These are phyloP conservation scores for Datura wrightii DNA, from an alignment of 257 asterid species.

Conservation along the genomic window DNA sequence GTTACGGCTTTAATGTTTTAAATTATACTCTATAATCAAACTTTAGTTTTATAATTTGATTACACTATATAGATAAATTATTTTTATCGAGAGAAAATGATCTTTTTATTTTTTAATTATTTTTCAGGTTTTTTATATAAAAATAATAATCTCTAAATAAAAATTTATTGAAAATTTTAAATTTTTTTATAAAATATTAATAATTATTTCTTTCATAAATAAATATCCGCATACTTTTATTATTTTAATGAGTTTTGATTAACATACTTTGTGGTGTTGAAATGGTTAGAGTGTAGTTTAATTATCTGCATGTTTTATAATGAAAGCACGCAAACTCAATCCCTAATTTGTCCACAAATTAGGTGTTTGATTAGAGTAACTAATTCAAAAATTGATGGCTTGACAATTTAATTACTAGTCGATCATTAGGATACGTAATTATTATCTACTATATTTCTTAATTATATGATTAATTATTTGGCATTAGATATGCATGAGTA, in stretches of 20 bases:
- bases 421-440: background rate
- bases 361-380: background rate
- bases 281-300: background rate
- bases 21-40: background rate
- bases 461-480: background rate
- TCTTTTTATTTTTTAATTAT: no score
- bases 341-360: background rate
- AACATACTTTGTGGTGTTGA: background rate
- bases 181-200: no score
- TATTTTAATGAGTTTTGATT: background rate
- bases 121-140: no score
- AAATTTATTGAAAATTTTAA: no score
- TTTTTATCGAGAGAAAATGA: no score
- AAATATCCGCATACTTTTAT: background rate
- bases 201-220: background rate
- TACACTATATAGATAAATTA: background rate
- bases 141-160: no score
- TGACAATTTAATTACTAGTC: background rate
- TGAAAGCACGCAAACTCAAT: constrained; percentile 20
- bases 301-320: background rate
- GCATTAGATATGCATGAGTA: background rate
- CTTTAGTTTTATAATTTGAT: background rate
- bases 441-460: background rate
- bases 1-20: background rate
- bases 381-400: background rate